Base-by-base conservation (phyloP, 2,329 filamentous ascomycete species). In the Ambrosiella xylebori region DNA sequence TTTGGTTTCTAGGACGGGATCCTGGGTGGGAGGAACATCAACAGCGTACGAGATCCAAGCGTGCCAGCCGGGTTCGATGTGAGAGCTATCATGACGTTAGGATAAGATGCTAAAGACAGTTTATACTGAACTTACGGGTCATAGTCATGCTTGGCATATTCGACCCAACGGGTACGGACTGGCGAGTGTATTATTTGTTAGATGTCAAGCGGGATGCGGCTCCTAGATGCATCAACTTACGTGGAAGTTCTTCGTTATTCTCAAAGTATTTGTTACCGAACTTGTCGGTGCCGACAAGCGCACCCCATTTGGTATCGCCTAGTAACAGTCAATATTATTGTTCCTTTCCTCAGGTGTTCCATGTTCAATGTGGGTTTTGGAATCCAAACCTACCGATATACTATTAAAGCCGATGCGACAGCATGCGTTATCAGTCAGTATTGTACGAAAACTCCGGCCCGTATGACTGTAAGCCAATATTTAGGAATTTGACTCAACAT, bases 251-350 rank as follows among this genome's bases (percentile, higher is more conserved):
- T 69, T 97, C 89, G 67, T 81, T 72, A 76, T 98, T 96, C 79
- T 98, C 93, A 71, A 81, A 98, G 79, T 79, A 98, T 76, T 95
- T 97, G 82, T 98, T 98, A 71, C 93, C 94, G 69, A 84, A 94
- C 71, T 83, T 81, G 76, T 98, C 93, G 67, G 75, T 80, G 66
- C 85, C 93, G 64, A 98, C 81, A 64, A 95, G 77, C 49, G 80
- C 82, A 67, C 93, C 94, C 68, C 86, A 83, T 76, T 98, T 98
- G 72, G 93, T 98, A 74, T 98, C 93, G 76, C 91, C 90, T 93
- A 56, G 12, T 38, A 19, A 0, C 15, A n/a, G 17, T 19, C 27
- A 27, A 27, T 27, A 27, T 27, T 3, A 27, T 27, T 27, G 27
- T 4, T 27, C 27, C 27, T 27, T 5, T 27, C 27, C 27, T 5